These are phyloP conservation scores for Ogataea neopini DNA, from an alignment of 805 yeast genomes.

Conservation along the genomic window DNA sequence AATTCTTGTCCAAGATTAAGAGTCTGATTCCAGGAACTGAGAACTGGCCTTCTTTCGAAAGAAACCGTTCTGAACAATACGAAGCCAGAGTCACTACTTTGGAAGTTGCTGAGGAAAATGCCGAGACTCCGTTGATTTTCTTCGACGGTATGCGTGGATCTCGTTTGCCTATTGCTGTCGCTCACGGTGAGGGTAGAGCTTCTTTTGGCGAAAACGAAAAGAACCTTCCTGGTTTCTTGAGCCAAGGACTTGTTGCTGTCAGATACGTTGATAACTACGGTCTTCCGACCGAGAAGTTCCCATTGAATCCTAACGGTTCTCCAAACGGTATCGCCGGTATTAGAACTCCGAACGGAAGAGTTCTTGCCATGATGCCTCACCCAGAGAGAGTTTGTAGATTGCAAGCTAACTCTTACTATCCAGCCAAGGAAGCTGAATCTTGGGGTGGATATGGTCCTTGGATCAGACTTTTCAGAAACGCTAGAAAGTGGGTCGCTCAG, in stretches of 20 bases:
- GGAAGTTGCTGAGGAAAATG: conserved; percentile 61
- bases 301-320: conserved; percentile 96
- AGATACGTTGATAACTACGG: conserved; percentile 93
- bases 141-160: conserved; percentile 92
- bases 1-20: conserved; percentile 85
- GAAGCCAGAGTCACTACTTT: conserved; percentile 94
- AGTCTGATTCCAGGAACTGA: conserved; percentile 90
- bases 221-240: conserved; percentile 49
- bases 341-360: conserved; percentile 88
- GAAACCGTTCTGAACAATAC: conserved; percentile 89
- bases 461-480: conserved; percentile 89
- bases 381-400: conserved; percentile 92
- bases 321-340: conserved; percentile 93
- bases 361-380: conserved; percentile 98
- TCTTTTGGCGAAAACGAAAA: conserved; percentile 50
- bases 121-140: conserved; percentile 61
- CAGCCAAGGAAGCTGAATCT: conserved; percentile 52
- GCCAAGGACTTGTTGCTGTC: conserved; percentile 59
- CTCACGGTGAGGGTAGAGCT: conserved; percentile 98
- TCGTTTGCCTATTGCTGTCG: conserved; percentile 92
- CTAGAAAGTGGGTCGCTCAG: conserved; percentile 83
- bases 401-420: conserved; percentile 91
- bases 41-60: conserved; percentile 94
- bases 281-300: conserved; percentile 75
- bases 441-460: conserved; percentile 94